Evolutionary conservation across 2,329 filamentous ascomycete species (phyloP).

Genomic region (Colletotrichum kahawae): DNA sequence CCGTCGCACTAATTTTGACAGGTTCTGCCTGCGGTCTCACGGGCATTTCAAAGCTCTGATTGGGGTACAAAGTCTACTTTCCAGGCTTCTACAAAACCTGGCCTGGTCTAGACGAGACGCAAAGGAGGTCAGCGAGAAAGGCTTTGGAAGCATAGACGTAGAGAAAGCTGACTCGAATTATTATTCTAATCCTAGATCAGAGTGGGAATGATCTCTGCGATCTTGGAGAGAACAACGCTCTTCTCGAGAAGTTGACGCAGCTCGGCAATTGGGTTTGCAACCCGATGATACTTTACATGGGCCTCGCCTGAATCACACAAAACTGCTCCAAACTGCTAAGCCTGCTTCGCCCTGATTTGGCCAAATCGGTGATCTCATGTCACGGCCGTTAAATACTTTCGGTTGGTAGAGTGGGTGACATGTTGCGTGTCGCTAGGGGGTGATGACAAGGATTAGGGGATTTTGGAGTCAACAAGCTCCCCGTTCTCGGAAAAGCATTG

Average conservation of each 20-base stretch:
- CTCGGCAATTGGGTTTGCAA: accelerated
- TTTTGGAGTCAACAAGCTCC: not conserved
- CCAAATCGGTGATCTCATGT: not conserved
- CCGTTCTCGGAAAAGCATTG: not conserved
- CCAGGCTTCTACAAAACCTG: not conserved
- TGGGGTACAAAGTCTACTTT: no score
- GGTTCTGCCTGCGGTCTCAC: no score
- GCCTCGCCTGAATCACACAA: not conserved
- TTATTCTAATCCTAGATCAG: accelerated
- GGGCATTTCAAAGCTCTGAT: no score
- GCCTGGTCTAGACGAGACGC: not conserved
- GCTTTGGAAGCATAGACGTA: not conserved
- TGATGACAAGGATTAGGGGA: not conserved
- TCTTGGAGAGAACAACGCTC: not conserved
- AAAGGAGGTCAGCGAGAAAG: not conserved
- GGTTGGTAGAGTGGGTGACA: not conserved
- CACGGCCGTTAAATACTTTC: not conserved
- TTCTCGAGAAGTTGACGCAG: not conserved
- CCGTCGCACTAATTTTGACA: no score
- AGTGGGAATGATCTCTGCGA: not conserved
- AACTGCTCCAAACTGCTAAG: not conserved
- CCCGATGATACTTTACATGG: not conserved
- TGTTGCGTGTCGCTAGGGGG: not conserved
- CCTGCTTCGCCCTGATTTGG: not conserved
- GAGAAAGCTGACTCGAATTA: not conserved